Conservation (phyloP, 1,284 basidiomycete species). For the Cutaneotrichosporon mucoides region DNA sequence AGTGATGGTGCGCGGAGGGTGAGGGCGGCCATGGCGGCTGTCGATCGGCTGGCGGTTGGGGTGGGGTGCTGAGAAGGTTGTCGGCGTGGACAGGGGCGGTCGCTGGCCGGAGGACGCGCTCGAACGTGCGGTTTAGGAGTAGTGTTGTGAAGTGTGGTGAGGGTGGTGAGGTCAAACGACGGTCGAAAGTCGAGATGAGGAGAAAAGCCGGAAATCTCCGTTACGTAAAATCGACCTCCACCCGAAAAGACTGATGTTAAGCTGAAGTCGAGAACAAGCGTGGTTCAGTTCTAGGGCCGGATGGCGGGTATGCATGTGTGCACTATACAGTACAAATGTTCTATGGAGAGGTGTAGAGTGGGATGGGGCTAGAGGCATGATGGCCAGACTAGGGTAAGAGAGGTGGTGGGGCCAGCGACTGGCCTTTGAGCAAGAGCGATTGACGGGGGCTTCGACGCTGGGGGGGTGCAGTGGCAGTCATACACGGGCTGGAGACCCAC, state of each 20-base stretch:
- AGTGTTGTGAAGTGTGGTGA: no score
- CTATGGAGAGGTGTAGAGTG: background rate
- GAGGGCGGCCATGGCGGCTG: conserved; percentile 12
- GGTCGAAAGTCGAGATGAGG: background rate
- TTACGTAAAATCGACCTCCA: background rate
- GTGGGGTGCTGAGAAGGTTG: background rate
- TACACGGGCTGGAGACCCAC: no score
- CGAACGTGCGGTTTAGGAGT: background rate
- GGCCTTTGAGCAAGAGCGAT: no score
- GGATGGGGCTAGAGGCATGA: background rate
- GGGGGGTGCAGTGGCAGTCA: no score
- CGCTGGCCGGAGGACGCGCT: no score
- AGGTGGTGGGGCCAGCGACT: background rate
- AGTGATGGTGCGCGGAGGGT: conserved; percentile 10
- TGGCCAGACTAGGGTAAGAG: background rate
- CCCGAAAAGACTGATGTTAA: no score
- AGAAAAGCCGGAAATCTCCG: background rate
- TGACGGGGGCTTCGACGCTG: no score
- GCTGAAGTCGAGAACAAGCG: no score
- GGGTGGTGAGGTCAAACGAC: no score
- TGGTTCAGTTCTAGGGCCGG: background rate
- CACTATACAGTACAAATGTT: background rate
- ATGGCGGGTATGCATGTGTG: background rate
- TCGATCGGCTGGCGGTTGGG: background rate
- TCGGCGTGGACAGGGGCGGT: no score